phyloP scores from a whole-genome alignment of 371 early-diverging fungal species.

The Basidiobolus meristosporus region DNA sequence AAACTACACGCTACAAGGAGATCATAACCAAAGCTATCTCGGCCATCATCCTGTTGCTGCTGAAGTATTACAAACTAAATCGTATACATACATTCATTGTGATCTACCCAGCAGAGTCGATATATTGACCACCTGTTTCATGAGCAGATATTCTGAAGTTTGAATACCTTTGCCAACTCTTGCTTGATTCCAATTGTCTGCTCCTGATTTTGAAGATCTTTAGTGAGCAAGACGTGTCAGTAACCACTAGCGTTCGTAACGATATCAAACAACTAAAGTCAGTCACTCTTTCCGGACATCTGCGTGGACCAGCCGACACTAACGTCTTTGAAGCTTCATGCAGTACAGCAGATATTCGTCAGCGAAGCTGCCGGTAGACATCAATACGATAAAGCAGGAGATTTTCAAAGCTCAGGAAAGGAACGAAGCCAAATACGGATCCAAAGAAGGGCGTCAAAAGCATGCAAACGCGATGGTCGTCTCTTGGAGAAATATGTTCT shows the following conservation, averaged over 20 bases:
- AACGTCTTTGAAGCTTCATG: no score
- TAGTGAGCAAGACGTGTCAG: slow-evolving; percentile 44
- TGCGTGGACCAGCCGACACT: no score
- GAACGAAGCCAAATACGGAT: no score
- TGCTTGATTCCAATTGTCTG: slow-evolving; percentile 67
- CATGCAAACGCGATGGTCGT: no score
- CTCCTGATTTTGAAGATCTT: slow-evolving; percentile 61
- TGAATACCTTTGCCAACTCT: slow-evolving; percentile 55
- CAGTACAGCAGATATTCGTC: no score
- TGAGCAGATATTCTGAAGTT: slow-evolving; percentile 44
- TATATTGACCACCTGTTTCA: background rate
- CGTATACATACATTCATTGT: slow-evolving; percentile 15
- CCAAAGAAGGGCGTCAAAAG: no score
- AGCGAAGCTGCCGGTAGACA: no score
- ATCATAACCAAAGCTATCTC: slow-evolving; percentile 57
- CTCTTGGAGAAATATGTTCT: slow-evolving; percentile 41
- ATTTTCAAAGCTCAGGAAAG: no score
- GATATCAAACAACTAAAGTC: no score
- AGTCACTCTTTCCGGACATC: no score
- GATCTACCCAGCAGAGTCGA: background rate
- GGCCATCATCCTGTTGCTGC: slow-evolving; percentile 34
- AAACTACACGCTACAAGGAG: slow-evolving; percentile 39
- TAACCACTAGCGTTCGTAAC: slow-evolving; percentile 23
- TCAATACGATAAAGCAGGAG: no score
- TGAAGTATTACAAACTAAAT: slow-evolving; percentile 49